Evolutionary conservation across 2,329 filamentous ascomycete species (phyloP), one percentile per base, ranked within the genome.

Genomic region (Fusarium citri): DNA sequence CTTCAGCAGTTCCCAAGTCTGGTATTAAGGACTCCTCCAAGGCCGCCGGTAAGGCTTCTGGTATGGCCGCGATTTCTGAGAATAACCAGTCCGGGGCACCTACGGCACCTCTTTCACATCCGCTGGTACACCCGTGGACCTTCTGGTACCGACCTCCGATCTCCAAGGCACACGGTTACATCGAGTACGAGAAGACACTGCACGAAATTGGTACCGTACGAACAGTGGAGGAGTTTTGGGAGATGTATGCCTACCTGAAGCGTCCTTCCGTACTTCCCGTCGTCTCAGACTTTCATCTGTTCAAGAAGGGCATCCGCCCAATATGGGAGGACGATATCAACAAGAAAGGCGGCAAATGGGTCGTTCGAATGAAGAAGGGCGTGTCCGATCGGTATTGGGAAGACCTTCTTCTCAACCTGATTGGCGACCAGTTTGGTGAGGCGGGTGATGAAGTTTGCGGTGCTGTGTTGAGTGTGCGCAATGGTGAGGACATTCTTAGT

Each of bases 311-410:
- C 57, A 94, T 99, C 66, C 90, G 96, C 65, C 96, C 96, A 23
- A 96, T 99, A 74, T 99, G 96, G 96, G 96, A 99, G 81, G 96
- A 99, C 74, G 94, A 97, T 48, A 94, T 97, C 79, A 99, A 99
- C 83, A 96, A 94, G 80, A 92, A 91, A 73, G 96, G 96, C 57
- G 96, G 96, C 54, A 99, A 99, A 83, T 99, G 95, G 95, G 94
- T 98, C 71, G 91, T 99, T 79, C 88, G 95, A 72, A 84, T 99
- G 78, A 98, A 97, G 88, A 99, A 99, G 85, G 96, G 96, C 26
- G 93, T 99, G 22, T 93, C 94, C 20, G 96, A 98, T 80, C 90
- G 95, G 58, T 98, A 97, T 81, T 99, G 96, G 94, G 96, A 99
- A 83, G 93, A 98, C 77, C 85, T 98, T 51, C 84, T 98, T 64